These are phyloP conservation scores for Colletotrichum viniferum DNA, from an alignment of 2,329 filamentous ascomycete species.

Conservation along the genomic window DNA sequence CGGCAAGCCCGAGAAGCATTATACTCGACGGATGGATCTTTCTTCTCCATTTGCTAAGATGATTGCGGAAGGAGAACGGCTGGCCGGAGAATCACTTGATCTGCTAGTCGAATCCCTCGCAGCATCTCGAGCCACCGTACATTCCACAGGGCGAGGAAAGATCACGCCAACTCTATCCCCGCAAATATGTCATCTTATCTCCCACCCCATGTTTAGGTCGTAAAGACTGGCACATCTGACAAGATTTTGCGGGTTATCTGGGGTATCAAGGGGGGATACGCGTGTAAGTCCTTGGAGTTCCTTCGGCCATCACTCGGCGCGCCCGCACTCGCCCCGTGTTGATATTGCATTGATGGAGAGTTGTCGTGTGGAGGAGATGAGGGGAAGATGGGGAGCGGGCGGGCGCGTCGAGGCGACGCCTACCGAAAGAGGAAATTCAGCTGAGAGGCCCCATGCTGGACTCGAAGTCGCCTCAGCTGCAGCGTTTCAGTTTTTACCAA, in stretches of 20 bases:
- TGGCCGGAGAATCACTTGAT: too few species aligned
- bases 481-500: neutral
- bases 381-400: neutral
- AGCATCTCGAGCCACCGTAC: neutral
- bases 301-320: neutral
- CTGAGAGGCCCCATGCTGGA: neutral
- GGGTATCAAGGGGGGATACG: neutral
- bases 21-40: neutral
- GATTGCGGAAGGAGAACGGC: too few species aligned
- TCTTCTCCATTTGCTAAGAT: too few species aligned
- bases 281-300: neutral
- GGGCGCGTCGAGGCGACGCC: neutral
- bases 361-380: neutral
- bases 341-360: neutral
- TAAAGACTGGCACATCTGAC: neutral
- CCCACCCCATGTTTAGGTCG: neutral
- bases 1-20: neutral
- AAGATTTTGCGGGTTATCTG: neutral
- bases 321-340: neutral
- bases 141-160: too few species aligned
- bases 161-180: neutral
- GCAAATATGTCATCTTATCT: neutral
- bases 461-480: neutral
- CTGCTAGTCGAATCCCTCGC: neutral
- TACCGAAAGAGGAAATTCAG: neutral